Evolutionary conservation across 208 protist species (phyloP).

Genomic region (Acanthamoeba culbertsoni): DNA sequence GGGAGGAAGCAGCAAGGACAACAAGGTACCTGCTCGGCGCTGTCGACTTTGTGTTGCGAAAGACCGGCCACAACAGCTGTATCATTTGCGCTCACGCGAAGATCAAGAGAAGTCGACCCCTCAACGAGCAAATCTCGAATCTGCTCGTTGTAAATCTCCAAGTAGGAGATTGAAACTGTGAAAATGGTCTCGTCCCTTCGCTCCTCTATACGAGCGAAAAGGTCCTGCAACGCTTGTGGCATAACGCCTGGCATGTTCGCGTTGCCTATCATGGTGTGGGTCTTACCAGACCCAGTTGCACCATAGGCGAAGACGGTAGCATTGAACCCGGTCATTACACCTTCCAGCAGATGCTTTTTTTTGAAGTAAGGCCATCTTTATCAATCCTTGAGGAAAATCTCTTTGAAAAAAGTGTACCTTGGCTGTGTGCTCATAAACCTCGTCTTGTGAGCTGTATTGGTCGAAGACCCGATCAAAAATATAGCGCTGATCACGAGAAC

Average conservation of each 20-base stretch:
- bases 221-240: constrained; percentile 82
- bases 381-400: background rate
- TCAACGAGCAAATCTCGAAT: constrained; percentile 84
- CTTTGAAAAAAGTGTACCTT: background rate
- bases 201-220: constrained; percentile 80
- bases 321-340: constrained; percentile 85
- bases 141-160: constrained; percentile 90
- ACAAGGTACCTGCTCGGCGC: constrained; percentile 69
- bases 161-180: constrained; percentile 78
- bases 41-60: constrained; percentile 64
- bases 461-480: constrained; percentile 86
- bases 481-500: constrained; percentile 5
- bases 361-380: background rate
- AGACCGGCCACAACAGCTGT: constrained; percentile 76
- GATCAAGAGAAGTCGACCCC: constrained; percentile 50
- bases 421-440: constrained; percentile 80
- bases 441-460: constrained; percentile 72
- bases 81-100: constrained; percentile 78
- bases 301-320: constrained; percentile 88
- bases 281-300: constrained; percentile 87
- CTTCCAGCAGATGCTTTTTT: constrained; percentile 72
- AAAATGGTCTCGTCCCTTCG: constrained; percentile 60
- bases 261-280: constrained; percentile 86
- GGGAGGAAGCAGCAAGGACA: background rate
- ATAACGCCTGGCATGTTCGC: constrained; percentile 80